Evolutionary conservation across 495 filamentous ascomycete species (phyloP), one percentile per base, ranked within the genome.

Genomic region (Cercophora scortea): DNA sequence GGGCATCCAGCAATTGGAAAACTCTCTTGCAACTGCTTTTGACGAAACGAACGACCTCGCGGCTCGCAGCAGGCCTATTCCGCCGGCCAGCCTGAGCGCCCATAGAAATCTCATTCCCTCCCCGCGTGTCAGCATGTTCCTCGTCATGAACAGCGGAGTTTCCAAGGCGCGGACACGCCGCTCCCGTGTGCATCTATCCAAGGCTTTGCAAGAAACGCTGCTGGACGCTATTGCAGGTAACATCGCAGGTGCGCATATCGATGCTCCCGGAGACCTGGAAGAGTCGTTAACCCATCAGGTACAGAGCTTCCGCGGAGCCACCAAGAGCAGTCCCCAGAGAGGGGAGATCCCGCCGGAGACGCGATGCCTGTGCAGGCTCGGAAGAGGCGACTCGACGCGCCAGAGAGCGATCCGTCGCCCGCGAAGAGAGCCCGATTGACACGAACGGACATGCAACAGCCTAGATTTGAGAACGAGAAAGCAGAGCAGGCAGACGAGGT

Each of bases 381-480:
- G 39, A 60, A 53, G 36, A 56, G 56, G 52, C 44, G 45, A 51
- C 50, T 51, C 49, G 60, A 62, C 50, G 41, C 47, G 49, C 17
- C 52, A 42, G 48, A 50, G 42, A 56, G 48, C 45, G 42, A 59
- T 25, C 48, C 53, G 36, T 48, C 33, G 32, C 56, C 47, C 45
- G 44, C 60, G 45, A 60, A 62, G 60, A 62, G 56, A 60, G 52
- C 55, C 19, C 55, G 59, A 49, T 53, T 55, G 16, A 54, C 44
- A 19, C 59, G 45, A 54, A 58, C 55, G 55, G 51, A 52, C 44
- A 51, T 44, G 32, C 49, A 52, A 56, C 52, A 47, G 35, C 45
- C 35, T 52, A 36, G 45, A 59, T 34, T 58, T 60, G 54, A 56
- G 55, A 46, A 49, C 54, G 40, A 53, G 55, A 54, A 61, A 59